Base-by-base conservation (phyloP, 2,329 filamentous ascomycete genomes). In the Aspergillus piperis region DNA sequence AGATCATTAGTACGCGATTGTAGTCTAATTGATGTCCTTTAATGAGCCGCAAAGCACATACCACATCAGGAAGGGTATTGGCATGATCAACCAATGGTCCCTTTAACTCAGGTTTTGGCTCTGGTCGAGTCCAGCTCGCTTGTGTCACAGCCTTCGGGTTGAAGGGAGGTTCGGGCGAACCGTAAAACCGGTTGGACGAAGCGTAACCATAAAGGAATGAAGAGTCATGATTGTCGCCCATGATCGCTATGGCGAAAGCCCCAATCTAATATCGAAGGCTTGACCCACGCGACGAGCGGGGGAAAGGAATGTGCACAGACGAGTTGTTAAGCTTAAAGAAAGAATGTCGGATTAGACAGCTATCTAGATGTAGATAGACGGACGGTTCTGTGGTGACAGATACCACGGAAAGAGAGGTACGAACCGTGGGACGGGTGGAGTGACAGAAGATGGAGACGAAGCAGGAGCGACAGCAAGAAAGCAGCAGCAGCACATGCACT, bases 81-180 rank as follows among this genome's bases (percentile, higher is more conserved):
- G 32, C 32, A 81, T 96, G 90, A 61, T 89, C 85, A 64, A 97
- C 79, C 64, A 96, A 79, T 11, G 92, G 92, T 0, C 92, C 92
- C 56, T 90, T 82, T 48, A 83, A 84, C 81, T 90, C 89, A 44
- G 85, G 82, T 70, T 83, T 88, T 25, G 78, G 81, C 42, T 75
- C 73, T 57, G 86, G 85, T 11, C 86, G 84, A 70, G 86, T 80
- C 81, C 86, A 90, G 77, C 90, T 94, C 63, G 91, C 90, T 72
- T 92, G 85, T 21, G 92, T 93, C 52, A 92, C 84, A 61, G 90
- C 90, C 75, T 93, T 96, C 52, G 94, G 93, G 70, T 97, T 92
- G 77, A 96, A 96, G n/a, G 79, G 70, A 70, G 80, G 74, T 75
- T 78, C 73, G 79, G 83, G 81, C 67, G 74, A 78, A 54, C 73